phyloP scores from a whole-genome alignment of 2,329 filamentous ascomycete species.

The Monosporascus sp. region DNA sequence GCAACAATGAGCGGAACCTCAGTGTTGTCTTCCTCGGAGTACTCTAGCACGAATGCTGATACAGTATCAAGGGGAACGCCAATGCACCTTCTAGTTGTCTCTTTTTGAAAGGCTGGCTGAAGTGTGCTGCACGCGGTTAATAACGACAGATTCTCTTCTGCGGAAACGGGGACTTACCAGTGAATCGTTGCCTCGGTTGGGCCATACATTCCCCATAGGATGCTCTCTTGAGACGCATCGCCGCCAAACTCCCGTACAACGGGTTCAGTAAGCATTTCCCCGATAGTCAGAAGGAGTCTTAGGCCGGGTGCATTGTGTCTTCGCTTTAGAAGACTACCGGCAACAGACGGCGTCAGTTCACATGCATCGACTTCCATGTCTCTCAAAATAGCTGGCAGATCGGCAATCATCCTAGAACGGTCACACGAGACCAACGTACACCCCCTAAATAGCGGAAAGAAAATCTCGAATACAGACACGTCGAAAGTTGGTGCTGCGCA shows the following conservation, averaged over 20 bases:
- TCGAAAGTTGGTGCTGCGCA: slow-evolving; percentile 93
- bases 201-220: slow-evolving; percentile 91
- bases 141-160: not conserved
- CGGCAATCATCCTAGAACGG: slow-evolving; percentile 64
- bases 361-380: slow-evolving; percentile 70
- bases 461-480: slow-evolving; percentile 91
- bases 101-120: slow-evolving; percentile 54
- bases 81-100: slow-evolving; percentile 61
- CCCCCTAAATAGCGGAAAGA: slow-evolving; percentile 75
- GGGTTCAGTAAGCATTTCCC: slow-evolving; percentile 80
- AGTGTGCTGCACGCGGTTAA: slow-evolving; percentile 51
- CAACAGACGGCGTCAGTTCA: slow-evolving; percentile 85
- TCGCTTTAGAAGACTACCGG: slow-evolving; percentile 67
- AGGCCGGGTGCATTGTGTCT: slow-evolving; percentile 63
- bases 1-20: slow-evolving; percentile 45
- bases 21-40: slow-evolving; percentile 27
- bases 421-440: slow-evolving; percentile 68
- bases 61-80: slow-evolving; percentile 77
- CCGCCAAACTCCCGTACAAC: slow-evolving; percentile 78
- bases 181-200: slow-evolving; percentile 91
- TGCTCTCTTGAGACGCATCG: slow-evolving; percentile 43
- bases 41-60: slow-evolving; percentile 64
- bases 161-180: slow-evolving; percentile 44
- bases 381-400: slow-evolving; percentile 65
- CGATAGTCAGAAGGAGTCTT: slow-evolving; percentile 75